Evolutionary conservation across 441 rosid genomes (phyloP), one percentile per base, ranked within the genome.

Genomic region (Brassica balearica): DNA sequence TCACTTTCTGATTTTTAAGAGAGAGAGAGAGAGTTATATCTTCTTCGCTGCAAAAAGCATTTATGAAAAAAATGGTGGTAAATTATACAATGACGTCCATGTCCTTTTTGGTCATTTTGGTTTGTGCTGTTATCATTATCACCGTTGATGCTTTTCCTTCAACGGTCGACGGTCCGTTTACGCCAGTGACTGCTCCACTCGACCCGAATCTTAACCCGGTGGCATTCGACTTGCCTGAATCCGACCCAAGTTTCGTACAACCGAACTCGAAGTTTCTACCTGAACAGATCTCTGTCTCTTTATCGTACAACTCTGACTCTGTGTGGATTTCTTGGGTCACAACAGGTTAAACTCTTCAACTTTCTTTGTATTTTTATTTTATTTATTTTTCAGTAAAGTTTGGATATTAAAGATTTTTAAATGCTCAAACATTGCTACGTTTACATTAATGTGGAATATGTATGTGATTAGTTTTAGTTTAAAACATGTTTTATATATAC

Each of bases 281-380:
- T n/a, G 90, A 92, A 71, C 98, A 95, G 82, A 87, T 95, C 77
- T 87, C 89, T 1, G 78, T 95, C 62, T 89, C 98, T 65, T 94
- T 92, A 17, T 91, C 97, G 34, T 53, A 86, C 20, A 71, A 32
- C 56, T 63, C 81, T 83, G 83, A 87, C 79, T 88, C 97, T 3
- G 84, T 88, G 63, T 92, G 93, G 95, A 78, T 92, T 68, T 92
- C 98, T 71, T 95, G 98, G 98, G 76, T 92, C 69, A 92, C 98
- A 77, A 90, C 96, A 80, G 97, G 97, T 82, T 67, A 74, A 15
- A 38, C 80, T 72, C 72, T 75, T 73, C 56, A 23, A 1, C 29
- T 68, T 67, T 29, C 63, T 56, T 34, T 9, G 60, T 23, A 20
- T n/a, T 17, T 32, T 55, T 20, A 0, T 11, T 3, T 2, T 11